A percentile compares a stretch with the other conserved stretches of the same genome.
Evolutionary conservation across 139 green algal genomes (phyloP).

Genomic region (Haematococcus sp.): DNA sequence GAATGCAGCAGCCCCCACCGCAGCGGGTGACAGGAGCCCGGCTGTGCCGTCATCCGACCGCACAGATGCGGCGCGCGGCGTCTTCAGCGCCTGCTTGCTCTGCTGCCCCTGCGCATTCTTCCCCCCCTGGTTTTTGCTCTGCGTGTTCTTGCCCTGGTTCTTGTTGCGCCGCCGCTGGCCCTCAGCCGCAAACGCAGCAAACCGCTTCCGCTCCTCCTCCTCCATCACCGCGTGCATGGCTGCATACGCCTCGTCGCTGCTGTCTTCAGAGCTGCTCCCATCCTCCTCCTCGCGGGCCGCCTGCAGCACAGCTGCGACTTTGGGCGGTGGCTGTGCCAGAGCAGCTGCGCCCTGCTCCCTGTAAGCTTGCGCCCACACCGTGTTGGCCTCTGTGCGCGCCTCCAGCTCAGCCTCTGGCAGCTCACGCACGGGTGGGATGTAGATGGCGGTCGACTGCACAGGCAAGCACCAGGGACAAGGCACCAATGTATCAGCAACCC

Average conservation of each 20-base stretch:
- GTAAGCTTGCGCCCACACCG: slow-evolving; percentile 23
- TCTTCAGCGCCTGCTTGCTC: too few species aligned
- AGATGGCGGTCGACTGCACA: slow-evolving; percentile 28
- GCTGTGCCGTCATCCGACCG: neutral
- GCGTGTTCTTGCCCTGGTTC: too few species aligned
- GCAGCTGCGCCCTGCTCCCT: neutral
- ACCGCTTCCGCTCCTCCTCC: slow-evolving; percentile 35
- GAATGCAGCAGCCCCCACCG: neutral
- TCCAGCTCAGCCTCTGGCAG: slow-evolving; percentile 29
- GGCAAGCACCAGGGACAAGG: too few species aligned
- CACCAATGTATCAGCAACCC: neutral
- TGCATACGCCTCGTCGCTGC: slow-evolving; percentile 36
- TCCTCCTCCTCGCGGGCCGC: slow-evolving; percentile 7
- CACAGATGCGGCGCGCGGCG: neutral
- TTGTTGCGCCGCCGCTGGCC: slow-evolving; percentile 38
- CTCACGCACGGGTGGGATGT: slow-evolving; percentile 44
- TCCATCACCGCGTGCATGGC: slow-evolving; percentile 31
- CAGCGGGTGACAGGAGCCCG: neutral
- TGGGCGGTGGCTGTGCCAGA: slow-evolving; percentile 9
- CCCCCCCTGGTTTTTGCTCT: too few species aligned
- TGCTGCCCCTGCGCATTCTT: too few species aligned
- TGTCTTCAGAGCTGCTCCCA: slow-evolving; percentile 51
- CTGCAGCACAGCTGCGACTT: slow-evolving; percentile 8
- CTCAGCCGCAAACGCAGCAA: slow-evolving; percentile 18
- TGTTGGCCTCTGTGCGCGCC: slow-evolving; percentile 24